Conservation (phyloP, 331 rosid species). For the Telfairia occidentalis region DNA sequence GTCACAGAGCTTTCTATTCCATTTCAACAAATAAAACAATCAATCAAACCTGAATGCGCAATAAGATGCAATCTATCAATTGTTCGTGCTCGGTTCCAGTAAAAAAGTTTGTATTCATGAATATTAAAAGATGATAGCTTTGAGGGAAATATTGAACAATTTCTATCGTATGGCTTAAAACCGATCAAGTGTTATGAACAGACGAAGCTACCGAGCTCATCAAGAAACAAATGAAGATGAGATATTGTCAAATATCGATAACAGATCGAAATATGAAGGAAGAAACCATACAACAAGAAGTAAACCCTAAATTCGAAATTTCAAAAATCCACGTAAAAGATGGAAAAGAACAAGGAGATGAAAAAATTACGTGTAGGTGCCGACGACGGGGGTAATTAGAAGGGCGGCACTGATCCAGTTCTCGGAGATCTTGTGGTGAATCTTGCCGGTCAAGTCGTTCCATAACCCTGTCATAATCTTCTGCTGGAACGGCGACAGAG, state of each 20-base stretch:
- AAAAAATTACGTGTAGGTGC: slow-evolving; percentile 36
- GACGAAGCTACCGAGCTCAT: not conserved
- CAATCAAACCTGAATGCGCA: not conserved
- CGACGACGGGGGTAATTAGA: slow-evolving; percentile 57
- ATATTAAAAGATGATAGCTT: not conserved
- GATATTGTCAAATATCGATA: not conserved
- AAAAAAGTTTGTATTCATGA: not conserved
- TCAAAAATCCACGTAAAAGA: not conserved
- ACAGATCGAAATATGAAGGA: not conserved
- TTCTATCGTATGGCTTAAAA: not conserved
- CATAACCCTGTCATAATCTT: slow-evolving; percentile 73
- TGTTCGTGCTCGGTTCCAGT: not conserved
- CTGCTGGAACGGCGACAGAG: slow-evolving; percentile 89
- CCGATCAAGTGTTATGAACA: not conserved
- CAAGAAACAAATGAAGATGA: not conserved
- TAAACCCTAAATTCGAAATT: slow-evolving; percentile 1
- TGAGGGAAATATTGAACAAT: not conserved
- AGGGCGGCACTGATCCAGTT: slow-evolving; percentile 78
- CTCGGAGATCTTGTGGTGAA: slow-evolving; percentile 85
- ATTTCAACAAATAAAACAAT: not conserved
- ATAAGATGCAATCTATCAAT: not conserved
- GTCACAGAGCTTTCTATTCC: not conserved
- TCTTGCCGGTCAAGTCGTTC: slow-evolving; percentile 64
- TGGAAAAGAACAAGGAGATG: not conserved
- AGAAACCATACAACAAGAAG: not conserved